A percentile compares a stretch with the other conserved stretches of the same genome.
phyloP scores from a whole-genome alignment of 208 protist genomes.

The Trypanosoma melophagium region DNA sequence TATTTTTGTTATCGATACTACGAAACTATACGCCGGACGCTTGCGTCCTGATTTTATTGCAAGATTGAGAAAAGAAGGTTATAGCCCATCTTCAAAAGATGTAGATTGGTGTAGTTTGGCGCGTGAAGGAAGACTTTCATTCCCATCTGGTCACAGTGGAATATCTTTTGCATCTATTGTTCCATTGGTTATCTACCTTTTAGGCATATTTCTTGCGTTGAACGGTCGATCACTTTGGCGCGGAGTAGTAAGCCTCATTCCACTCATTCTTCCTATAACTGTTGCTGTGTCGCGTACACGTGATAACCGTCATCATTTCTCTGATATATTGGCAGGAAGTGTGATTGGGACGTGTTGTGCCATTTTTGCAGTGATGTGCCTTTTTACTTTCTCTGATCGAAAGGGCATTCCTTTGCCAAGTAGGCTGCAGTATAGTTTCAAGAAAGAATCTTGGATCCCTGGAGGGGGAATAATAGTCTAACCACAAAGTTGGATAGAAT shows the following conservation, averaged over 20 bases:
- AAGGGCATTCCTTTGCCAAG: slow-evolving; percentile 11
- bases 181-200: slow-evolving; percentile 34
- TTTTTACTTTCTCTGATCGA: slow-evolving; percentile 7
- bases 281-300: slow-evolving; percentile 56
- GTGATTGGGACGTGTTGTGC: slow-evolving; percentile 35
- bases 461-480: too few relatives aligned
- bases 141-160: slow-evolving; percentile 48
- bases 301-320: slow-evolving; percentile 68
- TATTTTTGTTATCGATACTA: slow-evolving; percentile 43
- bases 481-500: too few relatives aligned
- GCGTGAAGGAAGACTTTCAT: slow-evolving; percentile 37
- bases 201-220: slow-evolving; percentile 27
- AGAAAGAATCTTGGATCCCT: background rate
- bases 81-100: slow-evolving; percentile 7
- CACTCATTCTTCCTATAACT: slow-evolving; percentile 33
- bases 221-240: slow-evolving; percentile 14
- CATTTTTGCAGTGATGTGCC: slow-evolving; percentile 23
- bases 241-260: slow-evolving; percentile 23
- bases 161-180: slow-evolving; percentile 42
- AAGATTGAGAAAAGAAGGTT: slow-evolving; percentile 32
- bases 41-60: slow-evolving; percentile 64
- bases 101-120: slow-evolving; percentile 24
- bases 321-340: slow-evolving; percentile 54
- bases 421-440: slow-evolving; percentile 4
- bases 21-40: slow-evolving; percentile 64